A percentile compares a stretch with the other conserved stretches of the same genome.
Evolutionary conservation across 768 basidiomycete species (phyloP).

Genomic region (Kondoa malvinella): DNA sequence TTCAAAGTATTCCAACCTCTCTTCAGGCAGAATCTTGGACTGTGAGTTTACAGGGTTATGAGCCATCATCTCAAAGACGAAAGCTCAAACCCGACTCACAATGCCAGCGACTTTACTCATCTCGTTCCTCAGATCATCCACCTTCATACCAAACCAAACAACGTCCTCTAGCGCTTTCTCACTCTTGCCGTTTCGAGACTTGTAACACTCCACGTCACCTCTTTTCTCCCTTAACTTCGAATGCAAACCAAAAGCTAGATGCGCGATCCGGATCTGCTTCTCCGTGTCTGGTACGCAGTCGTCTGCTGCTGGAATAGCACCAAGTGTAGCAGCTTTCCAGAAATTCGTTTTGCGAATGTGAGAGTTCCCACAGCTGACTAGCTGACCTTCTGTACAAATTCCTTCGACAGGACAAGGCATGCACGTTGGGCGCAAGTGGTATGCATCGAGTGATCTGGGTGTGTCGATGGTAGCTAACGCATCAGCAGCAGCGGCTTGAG

Average conservation of each 20-base stretch:
- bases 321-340: conserved; percentile 26
- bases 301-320: conserved; percentile 29
- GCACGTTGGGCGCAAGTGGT: conserved; percentile 25
- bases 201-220: conserved; percentile 31
- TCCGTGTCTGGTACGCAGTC: conserved; percentile 33
- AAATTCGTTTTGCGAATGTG: conserved; percentile 28
- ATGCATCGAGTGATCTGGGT: conserved; percentile 13
- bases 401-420: conserved; percentile 34
- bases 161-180: conserved; percentile 21
- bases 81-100: not conserved
- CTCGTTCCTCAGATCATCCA: conserved; percentile 15
- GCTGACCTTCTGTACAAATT: conserved; percentile 28
- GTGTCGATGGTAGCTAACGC: conserved; percentile 28
- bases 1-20: conserved; percentile 32
- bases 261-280: conserved; percentile 30
- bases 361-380: conserved; percentile 31
- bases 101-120: conserved; percentile 16
- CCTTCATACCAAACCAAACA: conserved; percentile 10
- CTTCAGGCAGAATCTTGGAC: conserved; percentile 14
- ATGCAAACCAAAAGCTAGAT: conserved; percentile 28
- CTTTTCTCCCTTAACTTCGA: conserved; percentile 27
- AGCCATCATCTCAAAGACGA: not conserved
- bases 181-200: conserved; percentile 11
- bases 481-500: conserved; percentile 19
- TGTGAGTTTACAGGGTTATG: conserved; percentile 1